Base-by-base conservation (phyloP, 176 grass and related monocot genomes). In the Bonia amplexicaulis region DNA sequence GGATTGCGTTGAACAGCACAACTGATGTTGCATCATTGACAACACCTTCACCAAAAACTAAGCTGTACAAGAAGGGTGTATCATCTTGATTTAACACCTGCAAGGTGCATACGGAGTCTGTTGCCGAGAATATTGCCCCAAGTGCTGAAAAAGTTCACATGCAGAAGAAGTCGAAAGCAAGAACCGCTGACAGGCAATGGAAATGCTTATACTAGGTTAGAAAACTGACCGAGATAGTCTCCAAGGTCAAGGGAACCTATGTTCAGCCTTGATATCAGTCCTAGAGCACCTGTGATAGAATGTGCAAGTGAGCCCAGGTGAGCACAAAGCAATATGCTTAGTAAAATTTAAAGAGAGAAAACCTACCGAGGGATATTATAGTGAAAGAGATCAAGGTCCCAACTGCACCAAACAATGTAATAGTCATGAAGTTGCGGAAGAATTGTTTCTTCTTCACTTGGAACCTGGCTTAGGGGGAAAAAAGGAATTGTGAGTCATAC, bases 21-120 rank as follows among this genome's bases (percentile, higher is more conserved):
- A 97, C 82, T 31, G 95, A 97, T 14, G 95, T 97, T n/a, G 95
- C 95, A 82, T 97, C 95, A 77, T 97, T 97, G 41, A 97, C 95
- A 78, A 97, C 95, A 67, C 95, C 95, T 90, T 97, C 95, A 79
- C 95, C 95, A 85, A 97, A 97, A 51, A 97, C 95, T 71, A 97
- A 76, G 69, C 95, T 97, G 86, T 97, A 97, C 41, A 97, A 87
- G 44, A 97, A 91, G 41, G 95, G 95, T 45, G 95, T 97, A 25
- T 97, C 95, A 48, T 97, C 95, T 87, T 97, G 95, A 70, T 69
- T 93, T 75, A 97, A 90, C 71, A 97, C 95, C 87, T 97, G 95
- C 78, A 97, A 90, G 85, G 95, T 97, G 92, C 95, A 97, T 26
- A 97, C 95, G 35, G 95, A 97, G 29, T 97, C 95, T 14, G 95